Percentiles rank a stretch among this genome's conserved stretches.
phyloP scores from a whole-genome alignment of 768 basidiomycete genomes.

The Trametes cingulata region DNA sequence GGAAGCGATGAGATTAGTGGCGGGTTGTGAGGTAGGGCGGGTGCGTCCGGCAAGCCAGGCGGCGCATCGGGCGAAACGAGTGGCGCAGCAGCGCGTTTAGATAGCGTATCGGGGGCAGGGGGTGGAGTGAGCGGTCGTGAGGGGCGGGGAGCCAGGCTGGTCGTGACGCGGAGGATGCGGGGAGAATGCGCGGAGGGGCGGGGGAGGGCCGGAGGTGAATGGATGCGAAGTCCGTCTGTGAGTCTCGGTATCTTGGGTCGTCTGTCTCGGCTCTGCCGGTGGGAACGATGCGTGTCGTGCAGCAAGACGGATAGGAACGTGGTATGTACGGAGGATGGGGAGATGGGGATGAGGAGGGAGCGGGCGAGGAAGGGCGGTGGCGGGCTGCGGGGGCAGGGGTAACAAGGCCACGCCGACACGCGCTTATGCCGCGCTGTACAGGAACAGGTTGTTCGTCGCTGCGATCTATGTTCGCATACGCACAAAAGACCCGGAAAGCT shows the following conservation, averaged over 20 bases:
- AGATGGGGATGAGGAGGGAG: neutral
- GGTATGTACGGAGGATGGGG: slow-evolving; percentile 1
- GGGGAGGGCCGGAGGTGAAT: neutral
- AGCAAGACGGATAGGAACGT: slow-evolving; percentile 1
- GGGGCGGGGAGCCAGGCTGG: slow-evolving; percentile 1
- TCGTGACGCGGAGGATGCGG: neutral
- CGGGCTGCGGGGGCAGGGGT: neutral
- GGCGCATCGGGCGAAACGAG: slow-evolving; percentile 4
- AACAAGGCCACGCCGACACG: neutral
- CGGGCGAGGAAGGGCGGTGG: neutral
- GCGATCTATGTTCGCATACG: slow-evolving; percentile 63
- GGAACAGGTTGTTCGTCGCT: slow-evolving; percentile 94
- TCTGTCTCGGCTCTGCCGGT: slow-evolving; percentile 21
- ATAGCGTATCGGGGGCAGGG: slow-evolving; percentile 6
- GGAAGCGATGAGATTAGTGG: slow-evolving; percentile 7
- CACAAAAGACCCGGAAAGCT: neutral
- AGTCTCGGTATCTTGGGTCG: slow-evolving; percentile 23
- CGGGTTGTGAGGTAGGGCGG: slow-evolving; percentile 11
- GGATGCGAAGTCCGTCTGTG: slow-evolving; percentile 17
- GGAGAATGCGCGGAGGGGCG: neutral
- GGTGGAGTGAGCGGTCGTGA: neutral
- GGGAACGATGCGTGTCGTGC: slow-evolving; percentile 14
- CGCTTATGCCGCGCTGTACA: slow-evolving; percentile 65
- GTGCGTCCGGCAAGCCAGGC: slow-evolving; percentile 15
- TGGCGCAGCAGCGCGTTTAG: slow-evolving; percentile 19